Conservation (phyloP, 192 early-diverging fungal genomes). For the Entophlyctis luteolus region DNA sequence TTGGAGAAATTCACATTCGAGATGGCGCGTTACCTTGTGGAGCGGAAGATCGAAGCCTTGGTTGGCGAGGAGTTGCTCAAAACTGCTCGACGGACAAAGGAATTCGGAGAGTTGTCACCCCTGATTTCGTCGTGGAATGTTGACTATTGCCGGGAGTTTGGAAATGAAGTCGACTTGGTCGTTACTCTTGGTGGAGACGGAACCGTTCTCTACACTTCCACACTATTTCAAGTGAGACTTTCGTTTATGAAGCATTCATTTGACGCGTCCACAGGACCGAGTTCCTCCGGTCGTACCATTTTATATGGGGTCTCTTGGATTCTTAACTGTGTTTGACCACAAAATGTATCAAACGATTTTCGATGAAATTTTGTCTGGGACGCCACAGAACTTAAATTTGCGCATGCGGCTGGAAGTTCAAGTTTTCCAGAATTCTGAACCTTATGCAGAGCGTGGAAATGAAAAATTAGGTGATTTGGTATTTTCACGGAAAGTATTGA, state of each 20-base stretch:
- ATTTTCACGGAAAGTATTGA: conserved; percentile 76
- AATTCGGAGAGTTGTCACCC: not conserved
- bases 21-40: not conserved
- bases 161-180: conserved; percentile 68
- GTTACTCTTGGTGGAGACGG: conserved; percentile 96
- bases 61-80: not conserved
- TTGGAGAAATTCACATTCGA: conserved; percentile 1
- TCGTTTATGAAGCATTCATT: not conserved
- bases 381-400: conserved; percentile 58
- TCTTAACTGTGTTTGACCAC: conserved; percentile 85
- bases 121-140: not conserved
- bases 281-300: conserved; percentile 94
- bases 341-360: conserved; percentile 56
- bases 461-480: conserved; percentile 41
- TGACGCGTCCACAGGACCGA: conserved; percentile 57
- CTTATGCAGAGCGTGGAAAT: not conserved
- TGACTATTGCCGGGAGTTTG: not conserved
- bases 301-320: conserved; percentile 91
- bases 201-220: conserved; percentile 83
- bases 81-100: not conserved
- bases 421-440: conserved; percentile 29
- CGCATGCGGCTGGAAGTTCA: conserved; percentile 64
- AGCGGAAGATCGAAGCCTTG: not conserved
- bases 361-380: conserved; percentile 43
- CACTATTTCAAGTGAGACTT: conserved; percentile 15